A percentile compares a stretch with the other conserved stretches of the same genome.
Evolutionary conservation across 164 flowering plant genomes (phyloP).

Genomic region (Sextonia rubra): DNA sequence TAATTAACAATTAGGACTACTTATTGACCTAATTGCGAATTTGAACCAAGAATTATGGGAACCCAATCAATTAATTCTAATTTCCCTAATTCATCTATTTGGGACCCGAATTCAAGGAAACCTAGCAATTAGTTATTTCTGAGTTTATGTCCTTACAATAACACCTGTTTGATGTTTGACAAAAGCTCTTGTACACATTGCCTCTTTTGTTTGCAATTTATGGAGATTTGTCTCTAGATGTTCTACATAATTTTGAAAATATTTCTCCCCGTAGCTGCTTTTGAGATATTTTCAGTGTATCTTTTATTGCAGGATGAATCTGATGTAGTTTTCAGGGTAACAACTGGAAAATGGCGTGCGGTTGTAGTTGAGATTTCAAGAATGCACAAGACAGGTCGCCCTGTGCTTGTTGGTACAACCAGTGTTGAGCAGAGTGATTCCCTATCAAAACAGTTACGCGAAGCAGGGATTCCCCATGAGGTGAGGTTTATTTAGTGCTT

Average conservation of each 20-base stretch:
- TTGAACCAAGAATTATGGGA: no score
- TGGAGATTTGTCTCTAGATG: background rate
- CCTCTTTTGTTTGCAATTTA: background rate
- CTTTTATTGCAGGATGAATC: conserved; percentile 73
- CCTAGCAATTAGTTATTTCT: no score
- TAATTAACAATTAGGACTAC: no score
- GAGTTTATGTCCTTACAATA: no score
- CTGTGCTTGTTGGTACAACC: conserved; percentile 98
- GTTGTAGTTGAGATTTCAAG: conserved; percentile 94
- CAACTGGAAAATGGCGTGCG: conserved; percentile 89
- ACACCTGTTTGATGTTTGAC: background rate
- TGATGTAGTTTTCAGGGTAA: conserved; percentile 88
- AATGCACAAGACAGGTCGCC: conserved; percentile 96
- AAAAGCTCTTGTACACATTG: background rate
- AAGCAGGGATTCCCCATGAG: conserved; percentile 96
- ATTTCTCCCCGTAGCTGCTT: background rate
- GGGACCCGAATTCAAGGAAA: no score
- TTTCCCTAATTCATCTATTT: no score
- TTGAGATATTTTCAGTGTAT: background rate
- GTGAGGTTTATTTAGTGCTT: conserved; percentile 31
- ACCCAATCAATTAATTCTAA: no score
- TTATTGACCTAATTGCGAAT: no score
- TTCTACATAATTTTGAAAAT: background rate
- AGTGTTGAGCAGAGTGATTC: conserved; percentile 98
- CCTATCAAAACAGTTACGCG: conserved; percentile 66